Percentiles rank a stretch among this genome's conserved stretches.
Conservation (phyloP, 1,139 yeast species). For the Tardiomyces digboiensis region DNA sequence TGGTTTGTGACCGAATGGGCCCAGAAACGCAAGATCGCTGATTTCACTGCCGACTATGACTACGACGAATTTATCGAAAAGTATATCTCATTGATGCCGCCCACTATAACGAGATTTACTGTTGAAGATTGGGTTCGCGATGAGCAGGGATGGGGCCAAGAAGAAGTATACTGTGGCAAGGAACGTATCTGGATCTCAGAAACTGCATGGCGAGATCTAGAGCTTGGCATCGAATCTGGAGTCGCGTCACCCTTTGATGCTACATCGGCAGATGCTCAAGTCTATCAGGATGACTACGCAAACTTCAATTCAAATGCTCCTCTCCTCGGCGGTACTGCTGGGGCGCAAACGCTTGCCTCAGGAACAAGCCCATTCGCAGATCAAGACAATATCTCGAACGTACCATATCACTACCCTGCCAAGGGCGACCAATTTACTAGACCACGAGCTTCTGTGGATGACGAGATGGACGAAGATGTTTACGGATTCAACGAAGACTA, state of each 20-base stretch:
- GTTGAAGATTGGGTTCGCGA: conserved; percentile 30
- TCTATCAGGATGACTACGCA: background rate
- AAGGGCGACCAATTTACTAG: no score
- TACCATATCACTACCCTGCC: background rate
- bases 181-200: conserved; percentile 30
- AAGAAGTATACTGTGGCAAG: conserved; percentile 27
- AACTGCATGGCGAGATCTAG: conserved; percentile 28
- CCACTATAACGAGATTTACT: conserved; percentile 19
- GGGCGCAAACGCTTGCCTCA: background rate
- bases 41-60: conserved; percentile 32
- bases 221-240: conserved; percentile 8
- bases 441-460: conserved; percentile 11
- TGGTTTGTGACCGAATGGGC: conserved; percentile 30
- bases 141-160: conserved; percentile 24
- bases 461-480: conserved; percentile 13
- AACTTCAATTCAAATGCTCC: background rate
- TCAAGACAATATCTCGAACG: background rate
- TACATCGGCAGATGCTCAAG: background rate
- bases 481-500: conserved; percentile 13
- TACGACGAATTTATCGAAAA: conserved; percentile 28
- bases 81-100: conserved; percentile 27
- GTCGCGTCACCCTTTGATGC: conserved; percentile 1
- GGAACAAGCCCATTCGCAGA: background rate
- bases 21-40: conserved; percentile 22
- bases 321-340: background rate